Evolutionary conservation across 1,139 yeast genomes (phyloP), one percentile per base, ranked within the genome.

Genomic region (Pichia sorboxylosa): DNA sequence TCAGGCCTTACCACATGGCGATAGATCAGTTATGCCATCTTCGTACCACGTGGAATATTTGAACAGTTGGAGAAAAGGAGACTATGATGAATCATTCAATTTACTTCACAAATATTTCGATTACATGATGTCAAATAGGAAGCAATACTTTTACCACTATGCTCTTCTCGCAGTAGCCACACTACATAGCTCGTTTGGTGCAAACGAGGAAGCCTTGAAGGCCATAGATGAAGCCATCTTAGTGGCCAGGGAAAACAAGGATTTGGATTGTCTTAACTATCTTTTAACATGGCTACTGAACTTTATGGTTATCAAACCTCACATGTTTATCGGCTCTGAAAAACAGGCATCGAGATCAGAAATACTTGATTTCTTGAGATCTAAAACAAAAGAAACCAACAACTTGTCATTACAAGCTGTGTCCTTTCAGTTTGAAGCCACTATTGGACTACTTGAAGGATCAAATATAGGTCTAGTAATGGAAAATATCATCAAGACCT

Each of bases 221-320:
- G 80, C 94, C 1, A 80, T 85, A 5, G 84, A 80, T 43, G 96
- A 85, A 49, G 92, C 96, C 0, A 79, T 85, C 3, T 65, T 82
- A 4, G 87, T 85, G 2, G 95, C 95, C 0, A 61, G 96, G 44
- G 95, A 85, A 47, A 78, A 81, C 46, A 77, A 75, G 42, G 95
- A 85, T 51, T 65, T 71, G 38, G 60, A 66, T 10, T 82, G 94
- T 14, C 60, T 85, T 26, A 79, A 84, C 13, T 77, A 75, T 43
- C 68, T 85, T n/a, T 58, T 84, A 29, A 69, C 87, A 7, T 83
- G 94, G 93, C 60, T 84, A 1, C 75, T 75, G 47, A 70, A 76
- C 40, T 81, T 81, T 42, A 63, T 82, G 49, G 72, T 72, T 39
- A 69, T 70, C 40, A 68, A 76, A 42, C 94, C 94, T 0, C 64